Evolutionary conservation across 768 basidiomycete genomes (phyloP), one percentile per base, ranked within the genome.

Genomic region (Boletus coccyginus): DNA sequence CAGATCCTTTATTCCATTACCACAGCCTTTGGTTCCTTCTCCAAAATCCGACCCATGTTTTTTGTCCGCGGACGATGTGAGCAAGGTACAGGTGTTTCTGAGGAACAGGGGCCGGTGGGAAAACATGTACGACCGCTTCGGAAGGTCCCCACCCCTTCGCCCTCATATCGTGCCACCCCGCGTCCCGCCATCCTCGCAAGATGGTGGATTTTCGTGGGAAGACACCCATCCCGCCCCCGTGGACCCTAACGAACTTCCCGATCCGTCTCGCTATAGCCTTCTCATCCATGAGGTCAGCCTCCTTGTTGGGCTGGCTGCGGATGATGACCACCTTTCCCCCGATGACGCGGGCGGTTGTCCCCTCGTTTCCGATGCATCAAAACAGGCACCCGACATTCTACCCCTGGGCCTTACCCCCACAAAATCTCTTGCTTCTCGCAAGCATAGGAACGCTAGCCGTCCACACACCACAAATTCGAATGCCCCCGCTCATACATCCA

Each of bases 281-380:
- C 68, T 71, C 35, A 64, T 71, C 32, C 63, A 66, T 16, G 72
- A 73, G 31, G 68, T 73, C 16, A 66, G 70, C 50, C 60, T 66
- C 39, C 70, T 71, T 43, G 62, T 73, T 14, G 71, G 70, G 21
- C 47, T 71, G 19, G n/a, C 71, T 7, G 17, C 55, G 2, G 68
- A 70, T 2, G 53, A 68, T 17, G 62, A 57, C 21, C 35, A 39
- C 33, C 33, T 46, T n/a, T 44, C 49, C 3, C 41, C 50, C 27
- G 50, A 36, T 24, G 55, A 27, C 6, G 27, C 3, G 27, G 27
- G 57, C n/a, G n/a, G 7, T 35, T 41, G 33, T 43, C 46, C 51
- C 27, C 47, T 39, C 31, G 47, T 50, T 33, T 46, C 46, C 38
- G 45, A 39, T 27, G 38, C 29, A 39, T 17, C 61, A 36, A 46